Conservation (phyloP, 176 grass and related monocot species). For the Carex pumila region DNA sequence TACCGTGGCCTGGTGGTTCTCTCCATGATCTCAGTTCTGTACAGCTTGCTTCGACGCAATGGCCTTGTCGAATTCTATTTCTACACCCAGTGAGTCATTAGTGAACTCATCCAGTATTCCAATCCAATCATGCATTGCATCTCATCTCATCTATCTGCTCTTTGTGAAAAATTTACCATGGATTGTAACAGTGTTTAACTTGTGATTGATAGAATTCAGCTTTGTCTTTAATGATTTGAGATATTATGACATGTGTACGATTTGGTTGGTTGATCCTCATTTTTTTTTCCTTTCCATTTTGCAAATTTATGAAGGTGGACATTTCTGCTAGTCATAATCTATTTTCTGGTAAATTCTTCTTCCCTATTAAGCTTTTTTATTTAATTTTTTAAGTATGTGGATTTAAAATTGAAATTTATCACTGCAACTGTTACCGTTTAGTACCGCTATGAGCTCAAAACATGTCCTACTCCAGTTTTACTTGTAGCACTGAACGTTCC, state of each 20-base stretch:
- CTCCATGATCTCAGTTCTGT: neutral
- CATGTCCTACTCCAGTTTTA: too few relatives aligned
- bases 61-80: conserved; percentile 22
- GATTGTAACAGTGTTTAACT: too few relatives aligned
- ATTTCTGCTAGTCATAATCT: conserved; percentile 33
- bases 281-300: neutral
- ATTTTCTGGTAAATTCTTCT: conserved; percentile 28
- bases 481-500: too few relatives aligned
- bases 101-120: too few relatives aligned
- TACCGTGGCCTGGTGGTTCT: conserved; percentile 16
- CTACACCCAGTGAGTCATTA: conserved; percentile 24
- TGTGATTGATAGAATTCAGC: too few relatives aligned
- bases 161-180: too few relatives aligned
- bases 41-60: neutral
- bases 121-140: too few relatives aligned
- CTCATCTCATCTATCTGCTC: neutral
- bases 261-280: neutral
- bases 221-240: too few relatives aligned
- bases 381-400: neutral
- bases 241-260: too few relatives aligned
- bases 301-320: conserved; percentile 26
- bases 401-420: too few relatives aligned
- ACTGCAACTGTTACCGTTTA: neutral
- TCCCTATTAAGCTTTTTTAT: neutral
- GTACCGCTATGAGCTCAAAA: neutral